Conservation (phyloP, 139 green algal genomes). For the Coccomyxa sp. region DNA sequence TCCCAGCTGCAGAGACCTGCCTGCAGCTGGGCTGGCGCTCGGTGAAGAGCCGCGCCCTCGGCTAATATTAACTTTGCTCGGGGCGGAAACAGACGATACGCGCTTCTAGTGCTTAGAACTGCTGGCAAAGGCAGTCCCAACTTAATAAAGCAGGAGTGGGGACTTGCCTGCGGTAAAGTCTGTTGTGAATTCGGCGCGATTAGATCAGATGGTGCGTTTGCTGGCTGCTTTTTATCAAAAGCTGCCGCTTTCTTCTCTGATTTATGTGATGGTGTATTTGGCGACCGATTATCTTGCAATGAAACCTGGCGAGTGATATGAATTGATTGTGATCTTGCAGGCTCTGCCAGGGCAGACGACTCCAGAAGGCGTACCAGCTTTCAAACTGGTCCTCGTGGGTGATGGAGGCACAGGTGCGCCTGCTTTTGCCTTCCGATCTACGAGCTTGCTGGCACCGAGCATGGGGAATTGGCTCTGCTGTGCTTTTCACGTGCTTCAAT, state of each 20-base stretch:
- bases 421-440: not conserved
- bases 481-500: not conserved
- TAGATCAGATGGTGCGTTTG: no score
- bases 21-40: no score
- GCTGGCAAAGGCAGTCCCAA: not conserved
- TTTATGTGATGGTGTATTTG: not conserved
- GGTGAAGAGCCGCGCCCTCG: no score
- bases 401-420: conserved; percentile 90
- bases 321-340: conserved; percentile 24
- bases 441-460: no score
- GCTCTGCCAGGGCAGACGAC: conserved; percentile 68
- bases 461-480: no score
- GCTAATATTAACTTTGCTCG: no score
- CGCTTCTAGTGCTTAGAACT: no score
- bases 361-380: conserved; percentile 76
- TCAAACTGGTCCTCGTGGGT: conserved; percentile 98
- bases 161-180: not conserved
- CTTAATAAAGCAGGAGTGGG: not conserved
- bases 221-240: not conserved
- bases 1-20: no score
- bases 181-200: not conserved
- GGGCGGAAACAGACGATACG: no score
- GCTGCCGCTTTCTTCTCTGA: not conserved
- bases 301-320: not conserved
- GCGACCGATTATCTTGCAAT: not conserved